A percentile compares a stretch with the other conserved stretches of the same genome.
phyloP scores from a whole-genome alignment of 306 rosid species.

The Citrullus mucosospermus region DNA sequence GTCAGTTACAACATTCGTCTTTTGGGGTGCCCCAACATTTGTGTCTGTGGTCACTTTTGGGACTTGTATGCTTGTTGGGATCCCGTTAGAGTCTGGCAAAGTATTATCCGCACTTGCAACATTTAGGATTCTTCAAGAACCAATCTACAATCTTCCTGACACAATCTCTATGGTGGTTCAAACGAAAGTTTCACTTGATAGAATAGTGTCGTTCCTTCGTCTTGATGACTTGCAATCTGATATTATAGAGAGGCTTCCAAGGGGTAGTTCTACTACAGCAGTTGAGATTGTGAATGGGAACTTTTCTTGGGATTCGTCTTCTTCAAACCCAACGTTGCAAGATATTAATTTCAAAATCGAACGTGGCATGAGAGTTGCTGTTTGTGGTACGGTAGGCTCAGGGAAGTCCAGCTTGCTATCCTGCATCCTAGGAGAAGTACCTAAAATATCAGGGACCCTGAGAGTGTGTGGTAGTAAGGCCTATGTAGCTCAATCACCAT shows the following conservation, averaged over 20 bases:
- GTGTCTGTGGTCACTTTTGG: conserved; percentile 69
- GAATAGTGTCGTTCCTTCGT: conserved; percentile 59
- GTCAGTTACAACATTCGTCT: conserved; percentile 37
- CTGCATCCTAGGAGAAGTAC: conserved; percentile 70
- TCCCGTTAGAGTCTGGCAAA: conserved; percentile 86
- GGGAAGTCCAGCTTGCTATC: conserved; percentile 90
- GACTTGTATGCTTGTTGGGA: conserved; percentile 53
- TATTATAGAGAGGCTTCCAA: conserved; percentile 48
- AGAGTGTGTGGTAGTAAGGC: conserved; percentile 77
- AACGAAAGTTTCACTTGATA: conserved; percentile 70
- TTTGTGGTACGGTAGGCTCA: conserved; percentile 82
- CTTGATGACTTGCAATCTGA: conserved; percentile 56
- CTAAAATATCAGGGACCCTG: conserved; percentile 51
- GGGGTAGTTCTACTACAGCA: conserved; percentile 44
- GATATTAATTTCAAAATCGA: conserved; percentile 34
- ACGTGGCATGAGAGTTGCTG: conserved; percentile 66
- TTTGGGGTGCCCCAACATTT: conserved; percentile 62
- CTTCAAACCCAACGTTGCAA: conserved; percentile 32
- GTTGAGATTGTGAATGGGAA: conserved; percentile 49
- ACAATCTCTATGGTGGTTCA: conserved; percentile 59
- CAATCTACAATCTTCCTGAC: conserved; percentile 56
- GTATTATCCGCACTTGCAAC: conserved; percentile 81
- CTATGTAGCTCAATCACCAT: conserved; percentile 76
- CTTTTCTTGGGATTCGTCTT: conserved; percentile 72
- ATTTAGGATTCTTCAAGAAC: conserved; percentile 68